These are phyloP conservation scores for Phytophthora tubulina DNA, from an alignment of 352 stramenopile genomes.

Conservation along the genomic window DNA sequence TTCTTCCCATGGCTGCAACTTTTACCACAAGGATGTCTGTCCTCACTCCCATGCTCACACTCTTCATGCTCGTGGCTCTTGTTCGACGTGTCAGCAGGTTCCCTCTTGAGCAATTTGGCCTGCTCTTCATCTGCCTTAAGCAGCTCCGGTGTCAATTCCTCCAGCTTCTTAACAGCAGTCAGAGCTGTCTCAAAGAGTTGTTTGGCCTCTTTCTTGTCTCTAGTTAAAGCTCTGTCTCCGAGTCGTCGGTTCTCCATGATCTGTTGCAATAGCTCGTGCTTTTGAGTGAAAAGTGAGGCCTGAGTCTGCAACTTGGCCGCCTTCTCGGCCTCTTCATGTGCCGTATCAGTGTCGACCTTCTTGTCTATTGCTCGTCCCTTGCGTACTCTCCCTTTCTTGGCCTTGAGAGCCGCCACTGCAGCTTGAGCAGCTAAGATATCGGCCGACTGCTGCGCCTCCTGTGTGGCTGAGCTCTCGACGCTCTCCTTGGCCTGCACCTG, in stretches of 20 bases:
- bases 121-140: slow-evolving; percentile 38
- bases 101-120: slow-evolving; percentile 8
- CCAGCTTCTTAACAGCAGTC: slow-evolving; percentile 40
- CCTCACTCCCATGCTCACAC: slow-evolving; percentile 12
- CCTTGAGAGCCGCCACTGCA: slow-evolving; percentile 72
- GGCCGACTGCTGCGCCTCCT: slow-evolving; percentile 59
- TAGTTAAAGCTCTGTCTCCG: slow-evolving; percentile 45
- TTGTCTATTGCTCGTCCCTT: background rate
- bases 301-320: slow-evolving; percentile 40
- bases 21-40: slow-evolving; percentile 23
- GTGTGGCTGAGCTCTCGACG: slow-evolving; percentile 56
- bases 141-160: slow-evolving; percentile 54
- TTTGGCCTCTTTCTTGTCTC: slow-evolving; percentile 24
- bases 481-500: slow-evolving; percentile 57
- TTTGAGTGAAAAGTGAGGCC: slow-evolving; percentile 50
- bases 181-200: slow-evolving; percentile 50
- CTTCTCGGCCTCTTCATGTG: slow-evolving; percentile 1
- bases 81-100: slow-evolving; percentile 6
- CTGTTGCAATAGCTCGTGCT: slow-evolving; percentile 62
- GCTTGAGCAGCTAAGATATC: slow-evolving; percentile 72
- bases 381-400: slow-evolving; percentile 43
- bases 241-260: slow-evolving; percentile 53
- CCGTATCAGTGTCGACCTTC: background rate
- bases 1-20: slow-evolving; percentile 30
- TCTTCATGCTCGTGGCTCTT: background rate